phyloP scores from a whole-genome alignment of 306 rosid species.

The Luffa aegyptiaca region DNA sequence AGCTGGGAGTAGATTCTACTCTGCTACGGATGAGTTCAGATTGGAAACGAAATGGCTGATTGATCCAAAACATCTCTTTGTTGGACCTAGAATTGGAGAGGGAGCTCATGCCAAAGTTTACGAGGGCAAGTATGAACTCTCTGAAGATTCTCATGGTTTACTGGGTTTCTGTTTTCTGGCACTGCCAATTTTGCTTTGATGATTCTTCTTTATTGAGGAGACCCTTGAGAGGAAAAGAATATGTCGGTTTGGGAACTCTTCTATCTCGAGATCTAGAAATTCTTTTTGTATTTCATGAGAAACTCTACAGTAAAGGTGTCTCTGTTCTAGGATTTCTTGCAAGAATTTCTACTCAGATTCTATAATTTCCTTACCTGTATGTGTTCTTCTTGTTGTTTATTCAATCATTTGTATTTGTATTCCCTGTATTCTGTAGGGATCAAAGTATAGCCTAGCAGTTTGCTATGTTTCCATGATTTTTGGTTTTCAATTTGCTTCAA shows the following conservation, averaged over 20 bases:
- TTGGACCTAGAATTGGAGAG: constrained; percentile 87
- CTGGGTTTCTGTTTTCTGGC: not conserved
- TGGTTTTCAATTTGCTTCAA: constrained; percentile 4
- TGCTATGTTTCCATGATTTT: constrained; percentile 6
- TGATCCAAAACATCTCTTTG: constrained; percentile 74
- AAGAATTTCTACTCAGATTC: constrained; percentile 1
- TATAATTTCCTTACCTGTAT: not conserved
- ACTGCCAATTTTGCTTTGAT: constrained; percentile 1
- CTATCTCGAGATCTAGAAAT: constrained; percentile 9
- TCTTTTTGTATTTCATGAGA: not conserved
- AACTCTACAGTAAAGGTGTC: not conserved
- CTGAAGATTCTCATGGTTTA: constrained; percentile 4
- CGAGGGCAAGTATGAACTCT: constrained; percentile 60
- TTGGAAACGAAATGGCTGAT: constrained; percentile 73
- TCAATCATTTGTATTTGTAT: not conserved
- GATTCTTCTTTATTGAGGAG: not conserved
- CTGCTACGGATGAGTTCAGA: constrained; percentile 64
- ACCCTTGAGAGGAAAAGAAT: not conserved
- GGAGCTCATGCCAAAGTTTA: constrained; percentile 97
- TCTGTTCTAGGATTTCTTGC: not conserved
- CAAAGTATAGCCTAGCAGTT: not conserved
- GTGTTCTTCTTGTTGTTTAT: not conserved
- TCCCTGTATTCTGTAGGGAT: not conserved
- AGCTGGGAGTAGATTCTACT: constrained; percentile 66
- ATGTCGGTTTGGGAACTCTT: not conserved